Evolutionary conservation across 2,329 filamentous ascomycete genomes (phyloP), one percentile per base, ranked within the genome.

Genomic region (Allantophomopsis cytisporea): DNA sequence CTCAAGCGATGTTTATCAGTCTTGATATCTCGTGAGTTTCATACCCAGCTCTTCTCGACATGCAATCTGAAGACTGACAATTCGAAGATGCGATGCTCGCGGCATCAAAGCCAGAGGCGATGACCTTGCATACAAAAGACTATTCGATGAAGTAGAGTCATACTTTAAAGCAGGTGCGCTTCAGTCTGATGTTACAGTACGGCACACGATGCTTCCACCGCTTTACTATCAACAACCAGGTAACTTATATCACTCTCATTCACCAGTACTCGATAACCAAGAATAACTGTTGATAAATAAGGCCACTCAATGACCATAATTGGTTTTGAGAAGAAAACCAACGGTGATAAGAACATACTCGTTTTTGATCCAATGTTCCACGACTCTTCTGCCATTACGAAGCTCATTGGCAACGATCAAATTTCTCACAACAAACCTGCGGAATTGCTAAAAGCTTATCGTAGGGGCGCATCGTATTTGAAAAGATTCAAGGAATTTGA

Each of bases 251-350:
- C 5, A 5, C 20, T 5, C 8, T 10, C 23, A 28, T 28, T 4
- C 8, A 6, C 33, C 17, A 23, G 17, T 21, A 17, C 21, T 14
- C 7, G 11, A 28, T 6, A 8, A 28, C 11, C 39, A 28, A 10
- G 23, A 28, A 28, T 12, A 8, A 10, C 10, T 6, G 23, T 8
- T 28, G 8, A 28, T 43, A 15, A n/a, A 7, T 2, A 18, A 70
- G 85, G 87, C 2, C 89, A 96, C 57, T 95, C 88, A 1, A 68
- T 94, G 64, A 94, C 86, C 1, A 86, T 96, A 38, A 68, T 96
- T 40, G 89, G 89, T 0, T 68, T 94, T 18, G 87, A 95, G 58
- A 74, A 72, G 47, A 72, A 69, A 20, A 64, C 60, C 28, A 69
- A 80, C 43, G 82, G 83, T 18, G 63, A 65, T 14, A 63, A 68